Evolutionary conservation across 805 yeast species (phyloP).

Genomic region (Monosporozyma yasuniensis): DNA sequence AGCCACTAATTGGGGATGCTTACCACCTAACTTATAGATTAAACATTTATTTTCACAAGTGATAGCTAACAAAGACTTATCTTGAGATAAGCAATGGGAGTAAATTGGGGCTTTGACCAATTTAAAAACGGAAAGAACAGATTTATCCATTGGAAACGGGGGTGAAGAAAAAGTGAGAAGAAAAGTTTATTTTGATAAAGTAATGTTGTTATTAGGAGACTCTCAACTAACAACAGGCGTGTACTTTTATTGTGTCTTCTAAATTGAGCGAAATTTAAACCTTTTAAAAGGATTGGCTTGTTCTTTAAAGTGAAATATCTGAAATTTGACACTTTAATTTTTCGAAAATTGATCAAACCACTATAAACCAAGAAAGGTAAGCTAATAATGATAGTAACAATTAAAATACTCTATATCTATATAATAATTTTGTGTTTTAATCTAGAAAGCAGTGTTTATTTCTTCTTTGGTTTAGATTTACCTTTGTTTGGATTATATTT

Average conservation of each 20-base stretch:
- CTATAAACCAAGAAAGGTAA: background rate
- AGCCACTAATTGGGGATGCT: constrained; percentile 54
- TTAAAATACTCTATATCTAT: background rate
- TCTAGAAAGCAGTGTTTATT: background rate
- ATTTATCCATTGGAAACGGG: constrained; percentile 12
- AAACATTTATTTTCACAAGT: constrained; percentile 73
- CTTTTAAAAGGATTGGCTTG: background rate
- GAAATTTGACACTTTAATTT: background rate
- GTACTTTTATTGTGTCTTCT: too few species aligned
- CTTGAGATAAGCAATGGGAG: constrained; percentile 81
- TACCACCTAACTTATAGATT: constrained; percentile 50
- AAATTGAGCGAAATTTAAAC: too few species aligned
- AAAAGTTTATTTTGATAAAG: background rate
- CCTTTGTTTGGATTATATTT: background rate
- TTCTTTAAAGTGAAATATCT: background rate
- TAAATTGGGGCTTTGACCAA: constrained; percentile 81
- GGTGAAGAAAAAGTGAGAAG: background rate
- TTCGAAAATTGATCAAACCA: background rate
- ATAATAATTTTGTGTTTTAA: background rate
- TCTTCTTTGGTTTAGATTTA: background rate
- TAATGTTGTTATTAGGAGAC: constrained; percentile 25
- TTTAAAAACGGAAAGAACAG: constrained; percentile 37
- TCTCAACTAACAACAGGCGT: constrained; percentile 23
- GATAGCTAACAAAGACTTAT: constrained; percentile 59
- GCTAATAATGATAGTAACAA: background rate